Evolutionary conservation across 169 alveolate genomes (phyloP).

Genomic region (Ichthyophthirius multifiliis): DNA sequence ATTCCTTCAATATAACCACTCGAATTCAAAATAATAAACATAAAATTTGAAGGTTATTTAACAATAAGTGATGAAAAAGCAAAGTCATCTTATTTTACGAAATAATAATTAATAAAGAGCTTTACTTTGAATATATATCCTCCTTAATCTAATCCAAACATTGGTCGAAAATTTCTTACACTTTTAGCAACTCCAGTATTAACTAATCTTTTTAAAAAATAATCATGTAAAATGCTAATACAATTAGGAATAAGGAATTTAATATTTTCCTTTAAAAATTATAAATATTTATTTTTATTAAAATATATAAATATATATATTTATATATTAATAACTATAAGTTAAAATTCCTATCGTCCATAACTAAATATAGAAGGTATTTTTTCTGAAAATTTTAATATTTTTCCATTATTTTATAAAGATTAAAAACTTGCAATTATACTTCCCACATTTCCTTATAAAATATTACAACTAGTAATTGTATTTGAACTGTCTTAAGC

Average conservation of each 20-base stretch:
- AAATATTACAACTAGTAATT: neutral
- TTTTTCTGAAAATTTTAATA: slow-evolving; percentile 9
- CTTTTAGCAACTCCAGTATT: neutral
- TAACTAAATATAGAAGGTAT: neutral
- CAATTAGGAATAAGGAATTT: neutral
- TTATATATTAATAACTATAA: neutral
- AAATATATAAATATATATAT: too few species aligned
- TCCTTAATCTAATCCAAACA: neutral
- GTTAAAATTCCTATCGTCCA: neutral
- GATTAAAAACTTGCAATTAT: neutral
- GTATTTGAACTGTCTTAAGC: neutral
- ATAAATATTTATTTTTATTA: neutral
- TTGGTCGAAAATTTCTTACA: neutral
- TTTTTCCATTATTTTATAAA: neutral
- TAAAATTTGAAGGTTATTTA: neutral
- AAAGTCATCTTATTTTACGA: slow-evolving; percentile 1
- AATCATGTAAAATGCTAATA: neutral
- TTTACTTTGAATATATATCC: neutral
- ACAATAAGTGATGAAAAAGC: neutral
- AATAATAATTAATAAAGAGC: neutral
- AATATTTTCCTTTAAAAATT: neutral
- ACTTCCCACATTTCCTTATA: slow-evolving; percentile 18
- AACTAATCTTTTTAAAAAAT: neutral
- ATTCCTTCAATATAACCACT: slow-evolving; percentile 6
- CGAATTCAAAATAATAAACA: neutral